Conservation (phyloP, 352 stramenopile species). For the Pythium phragmiticola region DNA sequence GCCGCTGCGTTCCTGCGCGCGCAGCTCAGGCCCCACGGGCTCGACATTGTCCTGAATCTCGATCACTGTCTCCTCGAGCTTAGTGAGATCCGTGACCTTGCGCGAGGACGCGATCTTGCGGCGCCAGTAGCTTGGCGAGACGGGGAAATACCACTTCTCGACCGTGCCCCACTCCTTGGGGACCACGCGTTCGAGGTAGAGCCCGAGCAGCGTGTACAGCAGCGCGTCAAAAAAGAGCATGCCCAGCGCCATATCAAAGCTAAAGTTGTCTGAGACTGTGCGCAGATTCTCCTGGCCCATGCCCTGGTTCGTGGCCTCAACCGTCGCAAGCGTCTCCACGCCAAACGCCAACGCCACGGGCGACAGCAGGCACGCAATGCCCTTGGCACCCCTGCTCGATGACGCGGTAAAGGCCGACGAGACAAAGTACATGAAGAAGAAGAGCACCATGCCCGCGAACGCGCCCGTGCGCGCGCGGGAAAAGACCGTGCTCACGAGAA, state of each 20-base stretch:
- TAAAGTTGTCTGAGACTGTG: slow-evolving; percentile 44
- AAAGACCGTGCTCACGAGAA: slow-evolving; percentile 69
- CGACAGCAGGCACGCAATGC: slow-evolving; percentile 47
- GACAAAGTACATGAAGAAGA: slow-evolving; percentile 81
- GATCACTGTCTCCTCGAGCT: slow-evolving; percentile 27
- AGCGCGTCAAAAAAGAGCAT: slow-evolving; percentile 89
- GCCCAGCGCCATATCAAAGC: slow-evolving; percentile 56
- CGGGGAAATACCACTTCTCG: slow-evolving; percentile 90
- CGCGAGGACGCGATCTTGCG: neutral
- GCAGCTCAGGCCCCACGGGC: slow-evolving; percentile 35
- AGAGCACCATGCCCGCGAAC: slow-evolving; percentile 67
- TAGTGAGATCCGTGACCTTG: slow-evolving; percentile 1
- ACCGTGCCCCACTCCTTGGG: slow-evolving; percentile 90
- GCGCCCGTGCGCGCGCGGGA: slow-evolving; percentile 49
- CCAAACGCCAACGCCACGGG: slow-evolving; percentile 78
- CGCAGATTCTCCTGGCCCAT: slow-evolving; percentile 37
- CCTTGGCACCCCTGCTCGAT: slow-evolving; percentile 25
- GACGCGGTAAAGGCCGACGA: slow-evolving; percentile 69
- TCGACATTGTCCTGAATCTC: slow-evolving; percentile 32
- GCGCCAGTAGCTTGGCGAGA: slow-evolving; percentile 72
- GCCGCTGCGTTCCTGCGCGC: slow-evolving; percentile 48
- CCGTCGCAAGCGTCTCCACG: slow-evolving; percentile 52
- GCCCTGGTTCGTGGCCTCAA: slow-evolving; percentile 54
- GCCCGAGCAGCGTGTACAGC: slow-evolving; percentile 80
- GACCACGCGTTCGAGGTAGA: slow-evolving; percentile 91